phyloP scores from a whole-genome alignment of 345 rosid species.

The Murraya koenigii region DNA sequence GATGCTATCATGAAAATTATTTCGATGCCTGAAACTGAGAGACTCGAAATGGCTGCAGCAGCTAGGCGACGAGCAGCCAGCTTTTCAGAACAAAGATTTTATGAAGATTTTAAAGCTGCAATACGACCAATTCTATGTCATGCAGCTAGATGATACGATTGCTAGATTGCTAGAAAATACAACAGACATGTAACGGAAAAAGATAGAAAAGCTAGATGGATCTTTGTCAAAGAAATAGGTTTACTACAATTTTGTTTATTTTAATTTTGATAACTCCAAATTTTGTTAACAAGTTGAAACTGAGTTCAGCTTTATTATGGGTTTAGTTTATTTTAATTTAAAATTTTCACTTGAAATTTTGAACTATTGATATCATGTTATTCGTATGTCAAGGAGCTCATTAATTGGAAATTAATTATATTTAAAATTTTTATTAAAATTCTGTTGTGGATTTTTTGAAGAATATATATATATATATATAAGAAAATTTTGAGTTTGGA shows the following conservation, averaged over 20 bases:
- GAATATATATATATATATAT: background rate
- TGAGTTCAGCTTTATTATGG: background rate
- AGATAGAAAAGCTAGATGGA: background rate
- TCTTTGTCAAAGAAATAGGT: background rate
- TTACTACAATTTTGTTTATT: background rate
- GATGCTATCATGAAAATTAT: conserved; percentile 61
- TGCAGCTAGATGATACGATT: conserved; percentile 16
- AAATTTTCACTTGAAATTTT: too few species aligned
- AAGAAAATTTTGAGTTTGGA: background rate
- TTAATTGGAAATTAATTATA: background rate
- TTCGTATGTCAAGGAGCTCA: background rate
- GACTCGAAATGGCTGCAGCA: conserved; percentile 68
- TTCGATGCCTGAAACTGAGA: conserved; percentile 60
- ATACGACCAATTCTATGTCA: conserved; percentile 40
- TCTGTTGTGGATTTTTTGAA: background rate
- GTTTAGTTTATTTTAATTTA: too few species aligned
- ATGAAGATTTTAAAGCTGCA: conserved; percentile 67
- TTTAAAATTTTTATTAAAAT: background rate
- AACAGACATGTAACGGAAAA: background rate
- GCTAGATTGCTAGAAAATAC: background rate
- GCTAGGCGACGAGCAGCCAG: conserved; percentile 68
- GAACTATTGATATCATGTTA: background rate
- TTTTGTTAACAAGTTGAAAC: background rate
- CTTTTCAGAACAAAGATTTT: conserved; percentile 76
- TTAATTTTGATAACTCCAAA: background rate